Base-by-base conservation (phyloP, 2,329 filamentous ascomycete genomes). In the Myriosclerotinia scirpicola region DNA sequence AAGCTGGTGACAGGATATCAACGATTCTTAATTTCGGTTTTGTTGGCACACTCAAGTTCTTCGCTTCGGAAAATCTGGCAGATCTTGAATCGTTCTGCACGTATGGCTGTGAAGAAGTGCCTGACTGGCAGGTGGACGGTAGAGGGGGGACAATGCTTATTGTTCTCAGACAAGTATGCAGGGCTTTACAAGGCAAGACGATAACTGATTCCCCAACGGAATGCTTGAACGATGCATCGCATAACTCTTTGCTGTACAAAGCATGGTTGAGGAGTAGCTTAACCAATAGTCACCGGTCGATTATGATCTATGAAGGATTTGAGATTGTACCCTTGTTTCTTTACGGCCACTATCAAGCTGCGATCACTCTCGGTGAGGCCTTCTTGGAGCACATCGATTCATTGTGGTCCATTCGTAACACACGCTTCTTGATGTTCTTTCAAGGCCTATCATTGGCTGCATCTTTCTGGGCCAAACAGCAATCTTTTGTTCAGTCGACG, bases 161-260 rank as follows among this genome's bases (percentile, higher is more conserved):
- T 68, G 83, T 85, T 3, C 81, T 89, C 4, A 81, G 88, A 60
- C 90, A 93, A 75, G 82, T 85, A 34, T 85, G 83, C 61, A 85
- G 89, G 59, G 89, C 91, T 30, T 78, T 93, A 26, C 89, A 92
- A 75, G 91, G 91, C 64, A 93, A 92, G 76, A 93, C 91, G 0
- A 78, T 78, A 3, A 77, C 79, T 14, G 79, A 83, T 12, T 67
- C 71, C 26, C 62, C 76, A 5, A 73, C 80, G 0, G 80, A 83
- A 22, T 81, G 93, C 14, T 84, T 93, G 80, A 85, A 82, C 52
- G 90, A 93, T 70, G 81, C 85, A n/a, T 81, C 86, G 54, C 90
- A 93, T 73, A 82, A 85, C 65, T 81, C 85, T 1, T 71, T 76
- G 1, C 76, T 77, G 2, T 90, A 89, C 77, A 87, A 82, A 82